These are phyloP conservation scores for Debaryomyces psychrophilus DNA, from an alignment of 1,139 yeast genomes.

Conservation along the genomic window DNA sequence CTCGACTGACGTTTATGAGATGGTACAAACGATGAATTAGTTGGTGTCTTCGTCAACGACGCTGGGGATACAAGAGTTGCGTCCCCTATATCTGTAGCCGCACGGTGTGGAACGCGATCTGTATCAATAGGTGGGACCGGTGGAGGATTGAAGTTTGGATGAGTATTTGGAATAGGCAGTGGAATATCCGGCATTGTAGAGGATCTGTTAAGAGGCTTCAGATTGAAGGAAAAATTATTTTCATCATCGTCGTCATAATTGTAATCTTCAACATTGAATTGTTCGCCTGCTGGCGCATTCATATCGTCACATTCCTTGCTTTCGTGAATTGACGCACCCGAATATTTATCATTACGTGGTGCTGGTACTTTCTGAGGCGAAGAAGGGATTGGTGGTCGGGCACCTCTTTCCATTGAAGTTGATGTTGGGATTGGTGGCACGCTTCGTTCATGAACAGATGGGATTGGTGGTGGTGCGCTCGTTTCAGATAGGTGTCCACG, in stretches of 20 bases:
- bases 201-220: background rate
- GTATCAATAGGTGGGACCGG: slow-evolving; percentile 7
- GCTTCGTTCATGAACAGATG: slow-evolving; percentile 8
- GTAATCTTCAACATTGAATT: slow-evolving; percentile 6
- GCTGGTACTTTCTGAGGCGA: slow-evolving; percentile 9
- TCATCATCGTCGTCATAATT: background rate
- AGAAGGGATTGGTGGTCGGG: slow-evolving; percentile 10
- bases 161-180: slow-evolving; percentile 1
- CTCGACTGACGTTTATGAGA: slow-evolving; percentile 15
- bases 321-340: background rate
- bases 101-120: slow-evolving; percentile 9
- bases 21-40: slow-evolving; percentile 32
- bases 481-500: slow-evolving; percentile 2
- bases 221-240: slow-evolving; percentile 3
- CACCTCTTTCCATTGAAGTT: slow-evolving; percentile 2
- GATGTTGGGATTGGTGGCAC: slow-evolving; percentile 14
- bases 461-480: slow-evolving; percentile 19
- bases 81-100: slow-evolving; percentile 27
- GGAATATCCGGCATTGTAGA: slow-evolving; percentile 6
- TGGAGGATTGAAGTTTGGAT: slow-evolving; percentile 1
- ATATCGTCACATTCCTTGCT: background rate
- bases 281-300: background rate
- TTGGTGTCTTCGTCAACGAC: slow-evolving; percentile 22
- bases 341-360: background rate
- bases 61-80: slow-evolving; percentile 11